Percentiles rank a stretch among this genome's conserved stretches.
These are phyloP conservation scores for Syzygium syzygioides DNA, from an alignment of 441 rosid genomes.

Conservation along the genomic window DNA sequence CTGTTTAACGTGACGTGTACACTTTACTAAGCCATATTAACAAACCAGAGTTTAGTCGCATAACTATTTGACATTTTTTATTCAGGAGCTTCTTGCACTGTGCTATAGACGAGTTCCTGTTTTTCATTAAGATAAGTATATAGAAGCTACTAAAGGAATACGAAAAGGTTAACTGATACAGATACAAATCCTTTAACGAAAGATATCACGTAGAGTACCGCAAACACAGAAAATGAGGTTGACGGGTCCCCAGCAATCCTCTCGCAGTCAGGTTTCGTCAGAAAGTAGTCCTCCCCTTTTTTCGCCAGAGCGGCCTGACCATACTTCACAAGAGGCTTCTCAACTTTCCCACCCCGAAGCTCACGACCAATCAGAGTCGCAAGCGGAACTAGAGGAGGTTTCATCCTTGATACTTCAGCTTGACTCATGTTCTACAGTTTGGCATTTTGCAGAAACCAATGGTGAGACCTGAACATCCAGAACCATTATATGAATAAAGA, in stretches of 20 bases:
- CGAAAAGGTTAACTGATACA: not conserved
- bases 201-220: conserved; percentile 35
- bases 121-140: not conserved
- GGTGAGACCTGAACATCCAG: conserved; percentile 20
- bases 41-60: not conserved
- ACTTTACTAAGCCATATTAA: not conserved
- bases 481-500: not conserved
- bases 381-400: conserved; percentile 75
- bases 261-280: conserved; percentile 70
- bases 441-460: conserved; percentile 34
- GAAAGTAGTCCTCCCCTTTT: conserved; percentile 94
- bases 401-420: conserved; percentile 54
- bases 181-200: not conserved
- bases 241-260: conserved; percentile 75
- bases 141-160: not conserved
- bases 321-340: conserved; percentile 75
- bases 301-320: conserved; percentile 97
- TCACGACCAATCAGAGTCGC: conserved; percentile 90
- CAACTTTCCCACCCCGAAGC: conserved; percentile 78
- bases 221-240: conserved; percentile 81
- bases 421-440: conserved; percentile 60
- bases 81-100: not conserved
- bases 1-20: not conserved
- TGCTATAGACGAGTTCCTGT: not conserved
- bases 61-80: not conserved